phyloP scores from a whole-genome alignment of 129 eudicot species.

The Deinandra increscens region DNA sequence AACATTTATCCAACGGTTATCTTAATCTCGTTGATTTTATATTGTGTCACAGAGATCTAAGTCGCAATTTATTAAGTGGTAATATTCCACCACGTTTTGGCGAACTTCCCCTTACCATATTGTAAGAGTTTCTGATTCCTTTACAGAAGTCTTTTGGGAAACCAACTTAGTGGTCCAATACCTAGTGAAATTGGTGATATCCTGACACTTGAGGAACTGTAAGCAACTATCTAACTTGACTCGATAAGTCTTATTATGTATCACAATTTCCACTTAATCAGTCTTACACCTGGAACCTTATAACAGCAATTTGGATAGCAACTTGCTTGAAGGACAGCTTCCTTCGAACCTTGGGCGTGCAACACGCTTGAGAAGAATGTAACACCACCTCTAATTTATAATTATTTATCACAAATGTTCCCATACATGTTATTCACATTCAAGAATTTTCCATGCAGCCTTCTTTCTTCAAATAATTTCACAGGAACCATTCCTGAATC shows the following conservation, averaged over 20 bases:
- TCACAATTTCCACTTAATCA: background rate
- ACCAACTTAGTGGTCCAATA: conserved; percentile 66
- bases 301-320: conserved; percentile 68
- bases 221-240: conserved; percentile 35
- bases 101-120: conserved; percentile 54
- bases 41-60: conserved; percentile 56
- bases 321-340: conserved; percentile 67
- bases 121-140: conserved; percentile 53
- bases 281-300: conserved; percentile 24
- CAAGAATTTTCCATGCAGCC: conserved; percentile 49
- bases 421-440: conserved; percentile 5
- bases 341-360: conserved; percentile 53
- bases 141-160: conserved; percentile 70
- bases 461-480: conserved; percentile 77
- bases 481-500: conserved; percentile 78
- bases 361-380: conserved; percentile 60
- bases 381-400: conserved; percentile 33
- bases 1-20: conserved; percentile 6
- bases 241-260: background rate
- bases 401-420: background rate
- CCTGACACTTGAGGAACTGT: conserved; percentile 65
- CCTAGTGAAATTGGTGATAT: conserved; percentile 78
- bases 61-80: conserved; percentile 71
- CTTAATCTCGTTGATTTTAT: background rate
- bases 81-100: conserved; percentile 56